Conservation (phyloP, 192 early-diverging fungal genomes). For the Umbelopsis ramanniana region DNA sequence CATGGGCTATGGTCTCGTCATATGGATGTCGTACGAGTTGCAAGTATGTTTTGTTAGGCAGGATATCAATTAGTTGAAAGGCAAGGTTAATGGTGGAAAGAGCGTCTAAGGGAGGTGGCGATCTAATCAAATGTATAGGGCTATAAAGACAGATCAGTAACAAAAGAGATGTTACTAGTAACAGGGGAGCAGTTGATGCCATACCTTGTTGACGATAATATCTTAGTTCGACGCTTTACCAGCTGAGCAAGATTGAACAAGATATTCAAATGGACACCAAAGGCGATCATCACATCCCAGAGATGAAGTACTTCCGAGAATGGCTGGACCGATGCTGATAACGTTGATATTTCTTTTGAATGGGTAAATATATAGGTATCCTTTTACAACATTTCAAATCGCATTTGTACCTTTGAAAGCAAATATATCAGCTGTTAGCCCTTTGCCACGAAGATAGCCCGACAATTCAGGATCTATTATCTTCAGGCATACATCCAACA, state of each 20-base stretch:
- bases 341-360: slow-evolving; percentile 80
- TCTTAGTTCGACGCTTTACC: slow-evolving; percentile 72
- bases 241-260: slow-evolving; percentile 88
- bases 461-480: slow-evolving; percentile 76
- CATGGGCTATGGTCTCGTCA: slow-evolving; percentile 59
- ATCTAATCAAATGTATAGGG: slow-evolving; percentile 73
- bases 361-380: too few relatives aligned
- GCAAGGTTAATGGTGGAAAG: slow-evolving; percentile 59
- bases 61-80: slow-evolving; percentile 55
- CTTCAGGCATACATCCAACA: slow-evolving; percentile 82
- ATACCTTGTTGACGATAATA: slow-evolving; percentile 72
- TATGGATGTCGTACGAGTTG: slow-evolving; percentile 77
- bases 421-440: slow-evolving; percentile 78
- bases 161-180: neutral
- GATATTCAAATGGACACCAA: slow-evolving; percentile 92
- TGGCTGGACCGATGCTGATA: slow-evolving; percentile 89
- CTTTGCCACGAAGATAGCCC: slow-evolving; percentile 70
- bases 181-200: neutral
- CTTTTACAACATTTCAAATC: too few relatives aligned
- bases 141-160: slow-evolving; percentile 30
- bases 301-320: slow-evolving; percentile 80
- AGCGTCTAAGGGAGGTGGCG: slow-evolving; percentile 70
- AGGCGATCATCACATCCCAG: slow-evolving; percentile 94
- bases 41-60: slow-evolving; percentile 77
- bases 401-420: slow-evolving; percentile 76